These are phyloP conservation scores for Penicillium sp. DNA, from an alignment of 2,329 filamentous ascomycete genomes.

Conservation along the genomic window DNA sequence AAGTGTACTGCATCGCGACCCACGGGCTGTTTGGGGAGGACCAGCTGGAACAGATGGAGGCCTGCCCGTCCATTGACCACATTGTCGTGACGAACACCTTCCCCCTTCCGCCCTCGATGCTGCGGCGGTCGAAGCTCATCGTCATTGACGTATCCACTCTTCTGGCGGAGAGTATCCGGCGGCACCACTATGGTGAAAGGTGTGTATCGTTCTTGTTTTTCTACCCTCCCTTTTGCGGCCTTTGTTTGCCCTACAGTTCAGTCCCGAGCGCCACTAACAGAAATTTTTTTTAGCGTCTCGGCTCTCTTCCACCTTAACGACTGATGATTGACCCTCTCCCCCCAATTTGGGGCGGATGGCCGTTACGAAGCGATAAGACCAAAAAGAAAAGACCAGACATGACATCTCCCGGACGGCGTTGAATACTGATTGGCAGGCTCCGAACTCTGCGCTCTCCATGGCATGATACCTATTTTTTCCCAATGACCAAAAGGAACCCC, in stretches of 20 bases:
- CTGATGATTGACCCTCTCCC: conserved; percentile 28
- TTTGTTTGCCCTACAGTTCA: too few species aligned
- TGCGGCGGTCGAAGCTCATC: conserved; percentile 74
- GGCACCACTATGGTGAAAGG: conserved; percentile 91
- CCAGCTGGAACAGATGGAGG: conserved; percentile 82
- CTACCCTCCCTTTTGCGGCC: conserved; percentile 3
- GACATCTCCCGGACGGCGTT: conserved; percentile 20
- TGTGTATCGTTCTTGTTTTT: conserved; percentile 52
- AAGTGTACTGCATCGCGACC: conserved; percentile 96
- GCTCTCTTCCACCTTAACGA: conserved; percentile 64
- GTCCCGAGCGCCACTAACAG: conserved; percentile 19
- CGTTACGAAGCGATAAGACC: conserved; percentile 17
- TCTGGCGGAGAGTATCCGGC: conserved; percentile 84
- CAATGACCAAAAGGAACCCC: conserved; percentile 15
- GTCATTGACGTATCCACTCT: conserved; percentile 85
- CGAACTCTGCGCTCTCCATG: conserved; percentile 17
- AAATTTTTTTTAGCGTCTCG: conserved; percentile 44
- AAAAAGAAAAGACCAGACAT: conserved; percentile 7
- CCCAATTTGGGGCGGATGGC: conserved; percentile 5
- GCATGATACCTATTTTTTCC: conserved; percentile 25
- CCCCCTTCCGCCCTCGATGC: conserved; percentile 75
- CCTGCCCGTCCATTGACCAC: conserved; percentile 87
- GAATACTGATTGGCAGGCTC: conserved; percentile 22
- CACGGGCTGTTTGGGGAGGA: conserved; percentile 92
- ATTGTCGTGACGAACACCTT: conserved; percentile 98